These are phyloP conservation scores for Talaromyces sp. DNA, from an alignment of 2,329 filamentous ascomycete genomes.

Conservation along the genomic window DNA sequence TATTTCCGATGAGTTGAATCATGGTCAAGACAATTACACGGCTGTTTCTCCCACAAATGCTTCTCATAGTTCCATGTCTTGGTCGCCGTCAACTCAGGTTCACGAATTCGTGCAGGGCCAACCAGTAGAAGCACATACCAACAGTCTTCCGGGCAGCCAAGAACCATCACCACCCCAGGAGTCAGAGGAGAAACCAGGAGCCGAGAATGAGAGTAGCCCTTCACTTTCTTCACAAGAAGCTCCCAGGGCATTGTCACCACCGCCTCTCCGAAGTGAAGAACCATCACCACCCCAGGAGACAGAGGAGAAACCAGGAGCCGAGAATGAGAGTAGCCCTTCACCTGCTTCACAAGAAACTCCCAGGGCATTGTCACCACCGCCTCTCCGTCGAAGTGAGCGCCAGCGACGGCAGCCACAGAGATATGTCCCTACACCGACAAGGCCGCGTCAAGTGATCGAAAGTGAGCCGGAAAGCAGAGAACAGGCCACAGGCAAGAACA, in stretches of 20 bases:
- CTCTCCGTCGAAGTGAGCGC: not conserved
- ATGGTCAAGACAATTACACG: not conserved
- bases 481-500: not conserved
- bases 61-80: not conserved
- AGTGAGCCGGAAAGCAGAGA: not conserved
- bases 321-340: not conserved
- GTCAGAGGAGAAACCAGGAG: not conserved
- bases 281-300: not conserved
- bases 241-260: not conserved
- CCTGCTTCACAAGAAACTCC: not conserved
- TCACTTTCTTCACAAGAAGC: not conserved
- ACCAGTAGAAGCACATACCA: not conserved
- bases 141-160: not conserved
- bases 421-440: not conserved
- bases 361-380: not conserved
- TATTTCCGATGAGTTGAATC: not conserved
- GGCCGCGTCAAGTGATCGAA: not conserved
- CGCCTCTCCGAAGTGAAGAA: not conserved
- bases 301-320: not conserved
- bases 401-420: not conserved
- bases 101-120: not conserved
- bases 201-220: not conserved
- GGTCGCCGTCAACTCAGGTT: not conserved
- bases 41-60: not conserved
- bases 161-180: not conserved